These are phyloP conservation scores for Aegilops speltoides DNA, from an alignment of 176 grass and related monocot species.

Conservation along the genomic window DNA sequence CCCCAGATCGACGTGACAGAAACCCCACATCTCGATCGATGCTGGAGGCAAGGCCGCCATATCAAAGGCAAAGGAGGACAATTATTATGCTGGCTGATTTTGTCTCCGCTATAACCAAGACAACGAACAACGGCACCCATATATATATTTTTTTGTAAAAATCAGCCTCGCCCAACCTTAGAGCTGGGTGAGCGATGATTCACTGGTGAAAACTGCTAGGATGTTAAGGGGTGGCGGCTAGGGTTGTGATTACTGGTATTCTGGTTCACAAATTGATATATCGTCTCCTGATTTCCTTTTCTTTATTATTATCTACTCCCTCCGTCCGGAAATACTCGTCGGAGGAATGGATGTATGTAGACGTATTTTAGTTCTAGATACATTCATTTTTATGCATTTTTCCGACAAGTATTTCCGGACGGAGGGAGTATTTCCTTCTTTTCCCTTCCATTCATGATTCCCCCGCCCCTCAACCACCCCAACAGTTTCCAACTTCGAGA, in stretches of 20 bases:
- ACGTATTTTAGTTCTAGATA: too few relatives aligned
- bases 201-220: background rate
- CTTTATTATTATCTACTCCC: background rate
- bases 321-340: too few relatives aligned
- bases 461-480: background rate
- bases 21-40: background rate
- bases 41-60: background rate
- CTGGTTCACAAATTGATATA: slow-evolving; percentile 7
- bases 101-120: background rate
- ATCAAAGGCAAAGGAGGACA: background rate
- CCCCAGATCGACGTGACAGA: background rate
- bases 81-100: background rate
- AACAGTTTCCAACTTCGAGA: background rate
- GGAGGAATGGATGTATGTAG: too few relatives aligned
- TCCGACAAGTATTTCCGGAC: too few relatives aligned
- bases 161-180: background rate
- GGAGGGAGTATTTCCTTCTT: background rate
- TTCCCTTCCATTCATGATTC: background rate
- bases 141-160: too few relatives aligned
- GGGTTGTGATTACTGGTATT: background rate
- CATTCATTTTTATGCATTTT: too few relatives aligned
- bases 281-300: background rate
- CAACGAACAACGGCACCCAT: background rate
- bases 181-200: background rate
- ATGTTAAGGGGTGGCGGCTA: background rate